Conservation (phyloP, 352 stramenopile species). For the Globisporangium spiculum region DNA sequence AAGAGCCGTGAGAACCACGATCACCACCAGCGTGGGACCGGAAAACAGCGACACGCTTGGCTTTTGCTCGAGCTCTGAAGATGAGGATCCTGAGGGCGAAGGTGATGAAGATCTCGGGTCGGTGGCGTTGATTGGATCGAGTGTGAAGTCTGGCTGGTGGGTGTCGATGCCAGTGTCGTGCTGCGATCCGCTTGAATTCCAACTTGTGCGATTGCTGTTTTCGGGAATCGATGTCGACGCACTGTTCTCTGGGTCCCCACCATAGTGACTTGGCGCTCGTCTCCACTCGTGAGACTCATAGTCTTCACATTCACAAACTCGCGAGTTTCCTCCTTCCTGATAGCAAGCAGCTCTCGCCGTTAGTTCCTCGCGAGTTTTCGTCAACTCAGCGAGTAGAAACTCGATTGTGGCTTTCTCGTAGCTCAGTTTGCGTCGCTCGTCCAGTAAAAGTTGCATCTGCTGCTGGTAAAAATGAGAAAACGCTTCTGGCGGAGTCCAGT, state of each 20-base stretch:
- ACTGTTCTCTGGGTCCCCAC: neutral
- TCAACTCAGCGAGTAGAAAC: neutral
- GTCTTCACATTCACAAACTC: neutral
- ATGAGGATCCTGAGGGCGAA: neutral
- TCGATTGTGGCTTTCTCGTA: neutral
- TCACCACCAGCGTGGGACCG: conserved; percentile 6
- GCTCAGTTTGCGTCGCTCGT: neutral
- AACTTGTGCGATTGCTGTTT: neutral
- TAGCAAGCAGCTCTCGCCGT: neutral
- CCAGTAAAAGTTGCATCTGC: neutral
- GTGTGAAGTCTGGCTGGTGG: neutral
- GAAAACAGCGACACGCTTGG: conserved; percentile 12
- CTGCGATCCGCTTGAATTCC: neutral
- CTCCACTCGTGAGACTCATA: neutral
- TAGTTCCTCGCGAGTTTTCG: neutral
- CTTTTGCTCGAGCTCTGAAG: neutral
- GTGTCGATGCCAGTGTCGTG: neutral
- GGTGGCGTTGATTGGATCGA: neutral
- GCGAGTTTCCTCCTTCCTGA: neutral
- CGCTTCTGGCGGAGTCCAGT: neutral
- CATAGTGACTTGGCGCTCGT: neutral
- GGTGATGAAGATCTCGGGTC: neutral
- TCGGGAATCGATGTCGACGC: neutral
- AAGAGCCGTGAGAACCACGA: conserved; percentile 17
- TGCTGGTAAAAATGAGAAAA: neutral